phyloP scores from a whole-genome alignment of 2,329 filamentous ascomycete genomes.

The Talaromyces sp. region DNA sequence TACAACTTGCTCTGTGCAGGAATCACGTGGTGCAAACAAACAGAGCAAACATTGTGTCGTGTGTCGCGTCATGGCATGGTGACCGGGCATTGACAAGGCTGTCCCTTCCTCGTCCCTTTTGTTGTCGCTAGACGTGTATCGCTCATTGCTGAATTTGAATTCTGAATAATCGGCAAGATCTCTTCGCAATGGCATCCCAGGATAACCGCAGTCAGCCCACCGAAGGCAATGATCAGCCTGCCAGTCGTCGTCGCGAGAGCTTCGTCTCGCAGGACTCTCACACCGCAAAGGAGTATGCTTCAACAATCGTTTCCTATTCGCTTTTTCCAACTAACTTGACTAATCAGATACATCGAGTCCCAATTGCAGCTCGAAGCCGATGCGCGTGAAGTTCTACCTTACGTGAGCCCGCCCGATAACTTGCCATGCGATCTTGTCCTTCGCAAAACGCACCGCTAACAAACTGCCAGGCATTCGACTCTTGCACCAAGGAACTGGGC shows the following conservation, averaged over 20 bases:
- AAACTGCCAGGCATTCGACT: slow-evolving; percentile 70
- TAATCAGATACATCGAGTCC: slow-evolving; percentile 69
- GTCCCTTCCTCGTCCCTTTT: not conserved
- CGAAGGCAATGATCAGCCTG: slow-evolving; percentile 10
- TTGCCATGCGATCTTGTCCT: not conserved
- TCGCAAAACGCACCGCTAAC: not conserved
- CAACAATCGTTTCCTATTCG: not conserved
- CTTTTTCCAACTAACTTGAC: slow-evolving; percentile 12
- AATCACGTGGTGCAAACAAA: not conserved
- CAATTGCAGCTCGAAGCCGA: slow-evolving; percentile 91
- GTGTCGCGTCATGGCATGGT: not conserved
- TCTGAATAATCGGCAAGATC: not conserved
- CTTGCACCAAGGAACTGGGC: slow-evolving; percentile 85
- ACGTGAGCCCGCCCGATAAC: slow-evolving; percentile 53
- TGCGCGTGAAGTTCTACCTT: slow-evolving; percentile 89
- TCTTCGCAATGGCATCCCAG: slow-evolving; percentile 16
- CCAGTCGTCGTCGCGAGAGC: slow-evolving; percentile 28
- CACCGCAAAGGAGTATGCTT: slow-evolving; percentile 61
- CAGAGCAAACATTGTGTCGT: not conserved
- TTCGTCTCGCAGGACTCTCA: slow-evolving; percentile 56
- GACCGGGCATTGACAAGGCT: not conserved
- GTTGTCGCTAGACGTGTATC: not conserved
- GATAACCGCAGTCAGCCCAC: slow-evolving; percentile 8
- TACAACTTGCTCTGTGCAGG: no score
- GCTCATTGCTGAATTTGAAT: not conserved